Evolutionary conservation across 2,329 filamentous ascomycete species (phyloP).

Genomic region (Aspergillus unguis): DNA sequence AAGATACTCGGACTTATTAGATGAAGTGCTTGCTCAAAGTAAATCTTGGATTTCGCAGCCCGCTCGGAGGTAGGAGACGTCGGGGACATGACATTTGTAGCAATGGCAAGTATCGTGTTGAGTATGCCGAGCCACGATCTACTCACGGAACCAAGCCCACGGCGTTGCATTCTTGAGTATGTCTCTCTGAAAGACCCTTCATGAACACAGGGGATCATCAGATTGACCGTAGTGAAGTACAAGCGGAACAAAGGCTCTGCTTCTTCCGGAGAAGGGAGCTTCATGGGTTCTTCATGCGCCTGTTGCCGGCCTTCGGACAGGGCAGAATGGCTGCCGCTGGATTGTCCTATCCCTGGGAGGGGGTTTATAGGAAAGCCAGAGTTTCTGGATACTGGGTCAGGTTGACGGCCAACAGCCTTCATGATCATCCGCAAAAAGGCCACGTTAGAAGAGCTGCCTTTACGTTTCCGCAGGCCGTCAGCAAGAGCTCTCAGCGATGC

Average conservation of each 20-base stretch:
- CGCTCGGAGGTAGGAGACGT: slow-evolving; percentile 9
- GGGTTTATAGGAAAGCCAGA: neutral
- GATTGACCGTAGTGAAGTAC: slow-evolving; percentile 11
- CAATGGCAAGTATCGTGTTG: slow-evolving; percentile 9
- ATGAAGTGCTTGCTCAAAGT: slow-evolving; percentile 4
- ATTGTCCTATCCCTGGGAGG: neutral
- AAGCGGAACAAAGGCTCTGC: slow-evolving; percentile 7
- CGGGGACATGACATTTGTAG: slow-evolving; percentile 10
- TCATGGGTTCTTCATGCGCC: neutral
- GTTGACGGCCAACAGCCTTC: neutral
- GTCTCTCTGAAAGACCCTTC: slow-evolving; percentile 12
- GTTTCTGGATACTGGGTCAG: neutral
- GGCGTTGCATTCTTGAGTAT: slow-evolving; percentile 1
- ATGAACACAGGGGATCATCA: slow-evolving; percentile 14
- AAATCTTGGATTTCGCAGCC: slow-evolving; percentile 1
- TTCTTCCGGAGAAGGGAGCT: slow-evolving; percentile 8
- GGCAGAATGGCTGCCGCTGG: neutral
- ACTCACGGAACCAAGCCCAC: neutral
- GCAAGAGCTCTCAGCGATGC: neutral
- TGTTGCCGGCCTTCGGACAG: neutral
- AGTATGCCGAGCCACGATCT: slow-evolving; percentile 10
- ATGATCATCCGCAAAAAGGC: slow-evolving; percentile 9
- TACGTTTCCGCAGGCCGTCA: neutral
- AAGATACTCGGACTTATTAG: neutral
- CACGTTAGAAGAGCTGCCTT: slow-evolving; percentile 10